phyloP scores from a whole-genome alignment of 805 yeast genomes.

The Cyberlindnera bimundalis region DNA sequence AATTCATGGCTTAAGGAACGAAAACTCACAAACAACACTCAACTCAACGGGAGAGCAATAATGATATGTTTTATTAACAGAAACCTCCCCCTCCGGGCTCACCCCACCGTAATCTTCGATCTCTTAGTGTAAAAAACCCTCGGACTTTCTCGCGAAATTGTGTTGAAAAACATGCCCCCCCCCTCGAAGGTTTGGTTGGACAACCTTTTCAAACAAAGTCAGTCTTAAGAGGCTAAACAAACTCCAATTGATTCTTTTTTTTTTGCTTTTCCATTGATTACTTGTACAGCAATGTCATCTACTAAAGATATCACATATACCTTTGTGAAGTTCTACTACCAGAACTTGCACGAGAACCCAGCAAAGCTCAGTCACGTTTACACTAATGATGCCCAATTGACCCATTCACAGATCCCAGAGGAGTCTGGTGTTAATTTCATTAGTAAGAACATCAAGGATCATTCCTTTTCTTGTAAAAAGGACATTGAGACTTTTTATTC shows the following conservation, averaged over 20 bases:
- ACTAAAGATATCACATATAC: slow-evolving; percentile 36
- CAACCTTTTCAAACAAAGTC: no score
- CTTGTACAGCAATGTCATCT: no score
- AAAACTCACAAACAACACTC: background rate
- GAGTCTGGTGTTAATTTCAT: slow-evolving; percentile 31
- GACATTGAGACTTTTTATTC: slow-evolving; percentile 41
- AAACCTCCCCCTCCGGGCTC: no score
- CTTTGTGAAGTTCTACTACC: slow-evolving; percentile 48
- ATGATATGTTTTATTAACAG: background rate
- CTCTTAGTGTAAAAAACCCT: no score
- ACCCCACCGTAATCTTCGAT: no score
- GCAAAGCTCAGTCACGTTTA: slow-evolving; percentile 41
- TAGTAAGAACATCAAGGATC: slow-evolving; percentile 32
- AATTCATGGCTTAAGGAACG: slow-evolving; percentile 48
- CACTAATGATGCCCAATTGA: slow-evolving; percentile 40
- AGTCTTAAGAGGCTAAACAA: no score
- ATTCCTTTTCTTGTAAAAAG: slow-evolving; percentile 33
- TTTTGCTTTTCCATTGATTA: background rate
- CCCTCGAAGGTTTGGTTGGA: no score
- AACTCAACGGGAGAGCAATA: slow-evolving; percentile 1
- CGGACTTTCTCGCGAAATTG: no score
- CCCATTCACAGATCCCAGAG: slow-evolving; percentile 37
- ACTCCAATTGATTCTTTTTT: no score
- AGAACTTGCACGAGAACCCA: slow-evolving; percentile 41
- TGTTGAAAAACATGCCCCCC: no score